Conservation (phyloP, 140 eudicot species). For the Cichorium intybus region DNA sequence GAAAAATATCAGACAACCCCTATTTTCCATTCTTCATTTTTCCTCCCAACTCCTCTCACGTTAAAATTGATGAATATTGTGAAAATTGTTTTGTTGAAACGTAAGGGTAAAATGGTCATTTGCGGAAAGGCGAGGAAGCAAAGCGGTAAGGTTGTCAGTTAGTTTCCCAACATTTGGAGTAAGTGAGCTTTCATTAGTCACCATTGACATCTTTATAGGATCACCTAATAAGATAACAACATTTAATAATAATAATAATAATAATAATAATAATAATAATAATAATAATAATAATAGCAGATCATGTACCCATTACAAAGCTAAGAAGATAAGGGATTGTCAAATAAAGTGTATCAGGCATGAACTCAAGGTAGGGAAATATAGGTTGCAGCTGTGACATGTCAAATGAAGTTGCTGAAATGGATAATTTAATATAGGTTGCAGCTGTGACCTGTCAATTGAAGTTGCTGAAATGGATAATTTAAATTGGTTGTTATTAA, state of each 20-base stretch:
- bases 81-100: too few species aligned
- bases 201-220: constrained; percentile 73
- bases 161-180: constrained; percentile 50
- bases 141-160: constrained; percentile 52
- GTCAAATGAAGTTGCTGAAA: too few species aligned
- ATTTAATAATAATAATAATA: constrained; percentile 4
- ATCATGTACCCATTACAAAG: constrained; percentile 69
- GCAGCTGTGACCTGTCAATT: constrained; percentile 72
- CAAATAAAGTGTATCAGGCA: constrained; percentile 56
- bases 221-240: constrained; percentile 52
- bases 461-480: constrained; percentile 75
- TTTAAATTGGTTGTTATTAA: constrained; percentile 11
- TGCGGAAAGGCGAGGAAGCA: constrained; percentile 80
- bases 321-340: constrained; percentile 81
- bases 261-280: too few species aligned
- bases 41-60: too few species aligned
- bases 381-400: too few species aligned
- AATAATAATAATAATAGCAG: too few species aligned
- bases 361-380: constrained; percentile 56
- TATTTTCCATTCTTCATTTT: too few species aligned
- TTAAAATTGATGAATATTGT: too few species aligned
- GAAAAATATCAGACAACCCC: constrained; percentile 78
- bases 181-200: constrained; percentile 28
- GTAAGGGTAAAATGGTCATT: too few species aligned
- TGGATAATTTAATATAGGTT: too few species aligned